phyloP scores from a whole-genome alignment of 257 asterid species.

The Fraxinus anomala region DNA sequence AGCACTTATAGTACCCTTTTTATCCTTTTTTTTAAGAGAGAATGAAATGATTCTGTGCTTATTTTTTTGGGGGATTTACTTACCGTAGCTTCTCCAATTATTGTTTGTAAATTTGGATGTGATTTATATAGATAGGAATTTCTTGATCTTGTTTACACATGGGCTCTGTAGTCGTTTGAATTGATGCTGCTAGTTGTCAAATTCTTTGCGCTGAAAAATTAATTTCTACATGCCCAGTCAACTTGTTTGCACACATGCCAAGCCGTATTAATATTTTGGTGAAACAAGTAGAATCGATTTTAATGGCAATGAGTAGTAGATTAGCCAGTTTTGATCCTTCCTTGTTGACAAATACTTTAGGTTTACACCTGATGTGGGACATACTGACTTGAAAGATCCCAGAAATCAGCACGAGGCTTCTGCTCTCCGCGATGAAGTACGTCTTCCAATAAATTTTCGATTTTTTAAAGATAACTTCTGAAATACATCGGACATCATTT shows the following conservation, averaged over 20 bases:
- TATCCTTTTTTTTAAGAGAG: background rate
- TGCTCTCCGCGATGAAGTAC: slow-evolving; percentile 96
- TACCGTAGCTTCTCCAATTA: background rate
- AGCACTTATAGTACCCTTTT: background rate
- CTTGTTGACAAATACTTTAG: slow-evolving; percentile 49
- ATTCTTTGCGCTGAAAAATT: background rate
- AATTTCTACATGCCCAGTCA: background rate
- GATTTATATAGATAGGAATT: background rate
- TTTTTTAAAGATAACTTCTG: slow-evolving; percentile 26
- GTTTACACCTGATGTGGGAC: slow-evolving; percentile 68
- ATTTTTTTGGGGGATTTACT: background rate
- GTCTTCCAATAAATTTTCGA: slow-evolving; percentile 24
- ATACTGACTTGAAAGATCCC: slow-evolving; percentile 59
- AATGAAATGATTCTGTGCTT: background rate
- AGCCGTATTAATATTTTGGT: background rate
- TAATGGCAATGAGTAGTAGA: background rate
- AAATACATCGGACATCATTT: slow-evolving; percentile 8
- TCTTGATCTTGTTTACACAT: background rate
- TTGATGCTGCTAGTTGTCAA: background rate
- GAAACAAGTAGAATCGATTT: background rate
- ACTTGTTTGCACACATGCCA: background rate
- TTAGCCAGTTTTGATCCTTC: slow-evolving; percentile 8
- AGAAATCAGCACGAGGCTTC: slow-evolving; percentile 80
- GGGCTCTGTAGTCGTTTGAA: background rate
- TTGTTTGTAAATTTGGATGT: background rate